Conservation (phyloP, 176 grass and related monocot genomes). For the Zizania latifolia region DNA sequence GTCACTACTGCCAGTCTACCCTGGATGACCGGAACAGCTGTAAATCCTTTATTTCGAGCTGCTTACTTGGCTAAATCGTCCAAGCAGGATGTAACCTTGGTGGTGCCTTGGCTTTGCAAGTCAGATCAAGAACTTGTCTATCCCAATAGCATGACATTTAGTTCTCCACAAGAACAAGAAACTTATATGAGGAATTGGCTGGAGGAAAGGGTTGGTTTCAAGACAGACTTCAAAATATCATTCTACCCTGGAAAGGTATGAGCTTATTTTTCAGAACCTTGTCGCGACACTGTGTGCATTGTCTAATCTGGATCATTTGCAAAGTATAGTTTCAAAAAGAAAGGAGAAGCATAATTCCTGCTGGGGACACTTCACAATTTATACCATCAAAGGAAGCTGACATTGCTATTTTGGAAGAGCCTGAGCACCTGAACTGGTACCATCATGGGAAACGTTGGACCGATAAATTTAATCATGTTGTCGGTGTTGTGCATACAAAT, state of each 20-base stretch:
- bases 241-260: constrained; percentile 96
- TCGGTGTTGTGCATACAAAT: constrained; percentile 93
- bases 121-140: constrained; percentile 91
- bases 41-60: constrained; percentile 95
- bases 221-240: constrained; percentile 80
- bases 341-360: constrained; percentile 91
- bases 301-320: not conserved
- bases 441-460: constrained; percentile 96
- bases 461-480: constrained; percentile 89
- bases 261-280: not conserved
- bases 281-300: not conserved
- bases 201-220: constrained; percentile 88
- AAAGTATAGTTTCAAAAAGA: constrained; percentile 71
- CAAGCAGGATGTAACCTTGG: constrained; percentile 74
- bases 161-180: constrained; percentile 79
- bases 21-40: constrained; percentile 98
- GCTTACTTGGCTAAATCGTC: constrained; percentile 79
- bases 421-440: constrained; percentile 96
- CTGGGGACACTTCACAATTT: constrained; percentile 76
- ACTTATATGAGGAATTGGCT: constrained; percentile 79
- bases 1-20: constrained; percentile 95
- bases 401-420: constrained; percentile 92
- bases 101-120: constrained; percentile 93
- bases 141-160: constrained; percentile 81
- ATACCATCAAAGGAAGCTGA: constrained; percentile 82